These are phyloP conservation scores for Debaryomyces psychrophilus DNA, from an alignment of 1,139 yeast genomes.

Conservation along the genomic window DNA sequence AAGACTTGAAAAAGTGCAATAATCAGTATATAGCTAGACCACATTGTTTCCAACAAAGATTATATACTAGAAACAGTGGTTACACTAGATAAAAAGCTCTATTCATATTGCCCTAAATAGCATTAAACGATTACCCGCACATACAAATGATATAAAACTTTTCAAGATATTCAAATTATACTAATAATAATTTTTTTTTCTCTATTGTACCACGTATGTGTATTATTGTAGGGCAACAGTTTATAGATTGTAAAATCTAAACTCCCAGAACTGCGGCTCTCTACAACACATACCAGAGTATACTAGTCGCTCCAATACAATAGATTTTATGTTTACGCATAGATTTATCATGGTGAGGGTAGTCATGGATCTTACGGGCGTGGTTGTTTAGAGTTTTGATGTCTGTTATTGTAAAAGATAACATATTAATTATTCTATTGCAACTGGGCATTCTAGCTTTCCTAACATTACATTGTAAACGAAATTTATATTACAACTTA, in stretches of 20 bases:
- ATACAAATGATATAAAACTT: slow-evolving; percentile 7
- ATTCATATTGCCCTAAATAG: neutral
- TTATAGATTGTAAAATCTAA: slow-evolving; percentile 23
- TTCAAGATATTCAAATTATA: neutral
- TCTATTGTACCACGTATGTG: slow-evolving; percentile 53
- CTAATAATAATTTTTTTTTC: slow-evolving; percentile 18
- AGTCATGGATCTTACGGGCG: slow-evolving; percentile 51
- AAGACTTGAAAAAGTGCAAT: slow-evolving; percentile 1
- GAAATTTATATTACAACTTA: neutral
- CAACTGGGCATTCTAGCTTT: slow-evolving; percentile 50
- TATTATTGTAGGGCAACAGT: slow-evolving; percentile 57
- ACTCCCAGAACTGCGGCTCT: slow-evolving; percentile 49
- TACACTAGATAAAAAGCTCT: neutral
- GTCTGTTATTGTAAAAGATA: neutral
- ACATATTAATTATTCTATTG: slow-evolving; percentile 21
- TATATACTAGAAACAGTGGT: neutral
- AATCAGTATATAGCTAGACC: neutral
- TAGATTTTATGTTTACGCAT: slow-evolving; percentile 1
- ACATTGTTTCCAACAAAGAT: neutral
- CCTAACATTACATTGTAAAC: slow-evolving; percentile 34
- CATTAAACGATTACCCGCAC: slow-evolving; percentile 16
- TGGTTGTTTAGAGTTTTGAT: slow-evolving; percentile 21
- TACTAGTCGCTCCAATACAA: slow-evolving; percentile 31
- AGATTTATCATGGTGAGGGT: slow-evolving; percentile 25
- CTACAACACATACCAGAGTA: slow-evolving; percentile 57